Percentiles rank a stretch among this genome's conserved stretches.
Conservation (phyloP, 495 filamentous ascomycete species). For the Daldinia bambusicola region DNA sequence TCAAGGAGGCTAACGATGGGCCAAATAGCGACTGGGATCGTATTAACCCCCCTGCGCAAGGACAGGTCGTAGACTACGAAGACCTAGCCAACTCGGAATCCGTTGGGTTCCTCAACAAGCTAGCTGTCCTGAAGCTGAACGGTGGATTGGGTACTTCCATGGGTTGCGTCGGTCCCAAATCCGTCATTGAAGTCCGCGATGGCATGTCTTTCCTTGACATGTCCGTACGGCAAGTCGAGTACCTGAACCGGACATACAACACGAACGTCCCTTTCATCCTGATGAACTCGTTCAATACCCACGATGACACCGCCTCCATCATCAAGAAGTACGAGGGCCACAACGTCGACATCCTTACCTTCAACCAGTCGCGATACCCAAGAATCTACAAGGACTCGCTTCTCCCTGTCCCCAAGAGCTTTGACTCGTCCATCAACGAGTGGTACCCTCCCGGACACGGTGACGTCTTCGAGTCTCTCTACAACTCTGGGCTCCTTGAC, state of each 20-base stretch:
- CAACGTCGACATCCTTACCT: slow-evolving; percentile 98
- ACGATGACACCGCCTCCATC: slow-evolving; percentile 96
- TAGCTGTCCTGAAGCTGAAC: slow-evolving; percentile 98
- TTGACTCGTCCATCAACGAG: slow-evolving; percentile 87
- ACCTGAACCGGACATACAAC: slow-evolving; percentile 96
- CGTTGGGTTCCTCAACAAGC: slow-evolving; percentile 93
- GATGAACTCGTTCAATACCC: slow-evolving; percentile 99
- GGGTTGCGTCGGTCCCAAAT: slow-evolving; percentile 99
- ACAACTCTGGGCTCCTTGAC: slow-evolving; percentile 98
- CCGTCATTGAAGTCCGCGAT: slow-evolving; percentile 99
- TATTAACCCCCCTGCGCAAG: slow-evolving; percentile 88
- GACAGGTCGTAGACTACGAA: slow-evolving; percentile 94
- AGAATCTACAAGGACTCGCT: slow-evolving; percentile 98
- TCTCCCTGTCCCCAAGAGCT: slow-evolving; percentile 91
- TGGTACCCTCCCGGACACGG: slow-evolving; percentile 99
- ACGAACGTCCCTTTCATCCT: slow-evolving; percentile 98
- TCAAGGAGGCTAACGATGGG: slow-evolving; percentile 41
- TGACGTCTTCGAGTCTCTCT: slow-evolving; percentile 99
- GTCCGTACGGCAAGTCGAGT: slow-evolving; percentile 98
- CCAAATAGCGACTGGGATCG: slow-evolving; percentile 83
- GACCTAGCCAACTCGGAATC: slow-evolving; percentile 85
- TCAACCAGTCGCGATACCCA: slow-evolving; percentile 99
- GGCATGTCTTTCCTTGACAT: slow-evolving; percentile 99
- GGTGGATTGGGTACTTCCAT: slow-evolving; percentile 99
- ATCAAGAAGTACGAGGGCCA: slow-evolving; percentile 99